Base-by-base conservation (phyloP, 228 moss, liverwort and hornwort species). In the Sphagnum magellanicum region DNA sequence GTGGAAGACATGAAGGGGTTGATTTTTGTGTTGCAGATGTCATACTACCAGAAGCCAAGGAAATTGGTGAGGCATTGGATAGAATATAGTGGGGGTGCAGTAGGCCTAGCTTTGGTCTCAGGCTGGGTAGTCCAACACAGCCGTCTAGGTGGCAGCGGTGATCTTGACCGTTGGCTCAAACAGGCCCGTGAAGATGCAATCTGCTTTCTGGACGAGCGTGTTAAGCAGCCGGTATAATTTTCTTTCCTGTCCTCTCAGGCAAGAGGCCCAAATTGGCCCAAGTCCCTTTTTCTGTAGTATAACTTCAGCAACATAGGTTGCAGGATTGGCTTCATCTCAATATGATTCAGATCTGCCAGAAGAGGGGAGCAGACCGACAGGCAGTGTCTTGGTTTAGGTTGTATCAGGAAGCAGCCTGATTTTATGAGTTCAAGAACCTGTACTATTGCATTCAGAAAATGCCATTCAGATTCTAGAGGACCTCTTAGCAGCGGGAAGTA, bases 61-160 rank as follows among this genome's bases (percentile, higher is more conserved):
- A 94, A 51, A 68, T 64, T 86, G 66, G 83, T 91, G 70, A 89
- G 94, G 64, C 67, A 86, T 9, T 98, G 98, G 98, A 68, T 98
- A n/a, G 78, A 78, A 5, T 94, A 89, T 74, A 79, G 78, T 76
- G 90, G 87, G 68, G 88, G 79, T 69, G 84, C 79, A 72, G 74
- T 90, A 49, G 88, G 82, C 15, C 63, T 90, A 62, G 82, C 81
- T 5, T 46, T 90, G 74, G 73, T 78, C 11, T 90, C 90, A 68
- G 83, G 76, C 59, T 98, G 98, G 98, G 65, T 98, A 57, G 77
- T 78, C 68, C 90, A 87, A 60, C 98, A 98, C 69, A 91, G 91
- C 72, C 88, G 79, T 59, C 67, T 89, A 63, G 73, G 72, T 64
- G 91, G 91, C 49, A 95, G 89, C 70, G 74, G 90, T 72, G 98